Evolutionary conservation across 2,329 filamentous ascomycete genomes (phyloP).

Genomic region (Lachnellula subtilissima): DNA sequence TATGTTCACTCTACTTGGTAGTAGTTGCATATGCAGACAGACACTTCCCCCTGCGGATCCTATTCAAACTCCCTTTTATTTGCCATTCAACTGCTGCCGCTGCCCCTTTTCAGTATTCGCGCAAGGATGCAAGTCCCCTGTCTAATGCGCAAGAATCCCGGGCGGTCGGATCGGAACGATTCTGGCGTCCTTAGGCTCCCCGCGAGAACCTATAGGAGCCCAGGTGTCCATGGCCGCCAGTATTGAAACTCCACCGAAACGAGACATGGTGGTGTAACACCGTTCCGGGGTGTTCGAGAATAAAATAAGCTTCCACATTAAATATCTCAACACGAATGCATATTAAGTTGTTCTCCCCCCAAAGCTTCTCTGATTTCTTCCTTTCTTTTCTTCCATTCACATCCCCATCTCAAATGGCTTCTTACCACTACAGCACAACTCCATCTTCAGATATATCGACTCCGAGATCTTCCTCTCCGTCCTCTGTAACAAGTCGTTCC

Average conservation of each 20-base stretch:
- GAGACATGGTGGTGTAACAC: constrained; percentile 21
- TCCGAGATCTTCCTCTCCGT: constrained; percentile 27
- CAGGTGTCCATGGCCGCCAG: neutral
- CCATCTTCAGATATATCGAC: constrained; percentile 25
- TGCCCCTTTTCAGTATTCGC: neutral
- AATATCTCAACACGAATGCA: constrained; percentile 11
- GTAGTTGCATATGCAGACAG: neutral
- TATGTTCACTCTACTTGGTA: neutral
- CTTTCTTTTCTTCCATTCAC: neutral
- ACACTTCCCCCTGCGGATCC: neutral
- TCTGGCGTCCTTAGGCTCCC: neutral
- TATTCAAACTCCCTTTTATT: neutral
- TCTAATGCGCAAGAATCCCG: neutral
- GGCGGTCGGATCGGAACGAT: neutral
- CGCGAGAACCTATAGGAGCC: neutral
- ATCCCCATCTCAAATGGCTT: constrained; percentile 23
- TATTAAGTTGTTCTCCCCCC: constrained; percentile 19
- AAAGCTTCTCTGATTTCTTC: constrained; percentile 2
- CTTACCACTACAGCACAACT: constrained; percentile 21
- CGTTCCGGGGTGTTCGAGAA: constrained; percentile 1
- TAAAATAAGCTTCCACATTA: constrained; percentile 16
- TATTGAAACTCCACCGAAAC: constrained; percentile 30
- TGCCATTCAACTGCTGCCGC: neutral
- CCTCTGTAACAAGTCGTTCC: constrained; percentile 24
- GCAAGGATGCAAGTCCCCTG: neutral